These are phyloP conservation scores for Ceratocystis albifundus DNA, from an alignment of 2,329 filamentous ascomycete species.

Conservation along the genomic window DNA sequence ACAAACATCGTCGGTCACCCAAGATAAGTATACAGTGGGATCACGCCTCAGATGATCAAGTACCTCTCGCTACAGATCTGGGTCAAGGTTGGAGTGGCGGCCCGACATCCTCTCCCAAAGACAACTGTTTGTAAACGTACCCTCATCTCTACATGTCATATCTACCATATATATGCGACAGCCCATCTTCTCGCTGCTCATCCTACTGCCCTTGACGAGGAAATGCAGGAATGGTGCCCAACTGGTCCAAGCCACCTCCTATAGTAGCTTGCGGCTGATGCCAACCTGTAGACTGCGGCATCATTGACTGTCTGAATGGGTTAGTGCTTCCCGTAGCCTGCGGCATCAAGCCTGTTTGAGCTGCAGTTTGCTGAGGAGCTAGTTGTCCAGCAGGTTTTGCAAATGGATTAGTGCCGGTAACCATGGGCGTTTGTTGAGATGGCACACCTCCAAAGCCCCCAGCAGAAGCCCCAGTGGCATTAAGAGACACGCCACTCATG, in stretches of 20 bases:
- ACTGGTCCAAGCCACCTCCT: conserved; percentile 65
- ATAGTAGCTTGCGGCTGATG: conserved; percentile 59
- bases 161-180: background rate
- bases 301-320: conserved; percentile 84
- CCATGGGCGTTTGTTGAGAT: conserved; percentile 37
- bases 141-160: background rate
- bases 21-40: conserved; percentile 2
- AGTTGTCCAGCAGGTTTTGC: conserved; percentile 36
- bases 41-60: background rate
- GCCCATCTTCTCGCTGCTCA: conserved; percentile 29
- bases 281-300: conserved; percentile 83
- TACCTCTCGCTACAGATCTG: background rate
- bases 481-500: conserved; percentile 17
- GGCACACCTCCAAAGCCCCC: conserved; percentile 24
- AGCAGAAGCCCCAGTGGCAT: conserved; percentile 8
- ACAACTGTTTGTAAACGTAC: background rate
- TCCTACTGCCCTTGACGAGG: conserved; percentile 56
- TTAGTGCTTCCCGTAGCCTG: conserved; percentile 85
- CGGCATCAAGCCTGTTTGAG: conserved; percentile 47
- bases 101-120: no score
- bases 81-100: background rate
- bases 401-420: conserved; percentile 49
- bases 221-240: conserved; percentile 74
- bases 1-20: conserved; percentile 1
- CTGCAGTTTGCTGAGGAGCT: conserved; percentile 33